phyloP scores from a whole-genome alignment of 371 early-diverging fungal species.

The Capillidium heterosporum region DNA sequence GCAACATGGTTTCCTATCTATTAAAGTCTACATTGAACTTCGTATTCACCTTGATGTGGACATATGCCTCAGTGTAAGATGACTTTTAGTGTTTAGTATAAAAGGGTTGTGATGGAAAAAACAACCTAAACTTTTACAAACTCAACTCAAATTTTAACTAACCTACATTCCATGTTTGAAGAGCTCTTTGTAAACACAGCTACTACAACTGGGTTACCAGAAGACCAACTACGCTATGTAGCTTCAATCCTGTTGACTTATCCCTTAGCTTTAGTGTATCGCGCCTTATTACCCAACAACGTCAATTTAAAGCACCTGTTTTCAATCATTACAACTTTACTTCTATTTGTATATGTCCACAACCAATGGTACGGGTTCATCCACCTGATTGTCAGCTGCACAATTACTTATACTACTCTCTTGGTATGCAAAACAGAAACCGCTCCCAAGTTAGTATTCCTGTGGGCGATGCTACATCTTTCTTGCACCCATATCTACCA shows the following conservation, averaged over 20 bases:
- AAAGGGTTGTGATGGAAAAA: no score
- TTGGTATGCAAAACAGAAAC: slow-evolving; percentile 18
- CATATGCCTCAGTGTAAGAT: no score
- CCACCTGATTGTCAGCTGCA: slow-evolving; percentile 30
- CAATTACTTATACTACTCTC: slow-evolving; percentile 35
- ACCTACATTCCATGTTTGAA: no score
- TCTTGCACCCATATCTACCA: slow-evolving; percentile 25
- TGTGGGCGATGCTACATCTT: slow-evolving; percentile 56
- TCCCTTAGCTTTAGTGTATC: slow-evolving; percentile 14
- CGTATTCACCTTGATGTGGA: no score
- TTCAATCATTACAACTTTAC: slow-evolving; percentile 37
- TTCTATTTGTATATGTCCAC: slow-evolving; percentile 38
- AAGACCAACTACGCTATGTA: slow-evolving; percentile 19
- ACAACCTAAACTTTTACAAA: no score
- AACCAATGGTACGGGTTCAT: slow-evolving; percentile 32
- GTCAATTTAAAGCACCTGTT: slow-evolving; percentile 40
- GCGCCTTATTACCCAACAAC: slow-evolving; percentile 28
- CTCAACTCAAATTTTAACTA: no score
- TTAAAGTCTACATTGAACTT: no score
- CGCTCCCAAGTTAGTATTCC: slow-evolving; percentile 48
- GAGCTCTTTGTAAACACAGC: no score
- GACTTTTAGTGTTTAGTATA: no score
- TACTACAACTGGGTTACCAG: slow-evolving; percentile 6
- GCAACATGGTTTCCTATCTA: no score
- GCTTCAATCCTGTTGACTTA: slow-evolving; percentile 14